phyloP scores from a whole-genome alignment of 2,329 filamentous ascomycete species.

The Ascochyta clinopodiicola region DNA sequence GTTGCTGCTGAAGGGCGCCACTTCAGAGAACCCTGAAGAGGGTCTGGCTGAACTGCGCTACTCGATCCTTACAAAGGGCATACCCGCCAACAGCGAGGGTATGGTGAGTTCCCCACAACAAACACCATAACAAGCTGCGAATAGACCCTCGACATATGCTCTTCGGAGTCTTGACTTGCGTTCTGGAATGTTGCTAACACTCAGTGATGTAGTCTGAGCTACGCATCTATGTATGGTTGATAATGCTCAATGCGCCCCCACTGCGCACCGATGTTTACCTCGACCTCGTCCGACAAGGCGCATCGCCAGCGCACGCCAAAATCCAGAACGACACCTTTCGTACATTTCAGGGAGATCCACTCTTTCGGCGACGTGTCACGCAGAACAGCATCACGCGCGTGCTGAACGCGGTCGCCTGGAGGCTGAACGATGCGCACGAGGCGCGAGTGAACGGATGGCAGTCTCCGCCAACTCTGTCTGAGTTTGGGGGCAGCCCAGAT shows the following conservation, averaged over 20 bases:
- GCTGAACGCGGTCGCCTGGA: constrained; percentile 95
- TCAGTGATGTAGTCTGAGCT: constrained; percentile 72
- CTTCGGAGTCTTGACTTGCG: not conserved
- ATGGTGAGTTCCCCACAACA: constrained; percentile 63
- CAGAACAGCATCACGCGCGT: constrained; percentile 94
- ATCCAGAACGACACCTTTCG: constrained; percentile 99
- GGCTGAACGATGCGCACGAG: constrained; percentile 78
- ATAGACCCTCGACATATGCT: not conserved
- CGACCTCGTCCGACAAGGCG: constrained; percentile 86
- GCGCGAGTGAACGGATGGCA: constrained; percentile 61
- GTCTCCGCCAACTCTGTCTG: constrained; percentile 56
- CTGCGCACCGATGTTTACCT: constrained; percentile 89
- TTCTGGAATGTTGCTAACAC: constrained; percentile 1
- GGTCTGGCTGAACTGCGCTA: constrained; percentile 74
- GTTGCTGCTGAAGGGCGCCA: constrained; percentile 80
- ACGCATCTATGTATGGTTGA: constrained; percentile 95
- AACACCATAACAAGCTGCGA: not conserved
- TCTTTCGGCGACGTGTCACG: constrained; percentile 93
- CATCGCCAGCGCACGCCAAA: constrained; percentile 93
- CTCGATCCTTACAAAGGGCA: constrained; percentile 76
- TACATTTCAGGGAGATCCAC: constrained; percentile 93
- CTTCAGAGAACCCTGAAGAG: constrained; percentile 70
- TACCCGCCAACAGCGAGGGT: constrained; percentile 79
- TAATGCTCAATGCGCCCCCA: constrained; percentile 86
- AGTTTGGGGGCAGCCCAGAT: constrained; percentile 58